Evolutionary conservation across 164 flowering plant species (phyloP).

Genomic region (Brasenia schreberi): DNA sequence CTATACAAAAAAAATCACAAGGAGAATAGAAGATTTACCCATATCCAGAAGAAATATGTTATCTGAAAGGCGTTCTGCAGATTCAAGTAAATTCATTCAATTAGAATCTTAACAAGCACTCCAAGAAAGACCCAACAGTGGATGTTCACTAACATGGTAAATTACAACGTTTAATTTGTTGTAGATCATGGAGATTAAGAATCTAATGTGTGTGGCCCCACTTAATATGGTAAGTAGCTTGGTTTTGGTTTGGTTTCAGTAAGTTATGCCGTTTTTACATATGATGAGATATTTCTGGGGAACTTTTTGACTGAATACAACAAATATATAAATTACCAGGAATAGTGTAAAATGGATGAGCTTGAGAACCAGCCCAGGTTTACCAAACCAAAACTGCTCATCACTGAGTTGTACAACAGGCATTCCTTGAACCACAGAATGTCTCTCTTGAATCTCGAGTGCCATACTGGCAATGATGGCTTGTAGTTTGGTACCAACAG

Average conservation of each 20-base stretch:
- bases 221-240: no score
- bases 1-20: not conserved
- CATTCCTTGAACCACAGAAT: constrained; percentile 91
- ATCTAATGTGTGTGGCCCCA: no score
- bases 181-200: no score
- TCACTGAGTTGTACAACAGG: constrained; percentile 90
- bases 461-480: constrained; percentile 85
- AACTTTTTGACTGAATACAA: not conserved
- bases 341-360: constrained; percentile 80
- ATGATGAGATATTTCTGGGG: not conserved
- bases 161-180: no score
- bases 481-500: constrained; percentile 93
- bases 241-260: no score
- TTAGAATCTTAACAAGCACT: not conserved
- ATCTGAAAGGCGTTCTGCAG: constrained; percentile 94
- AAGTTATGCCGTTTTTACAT: not conserved
- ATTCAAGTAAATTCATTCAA: not conserved
- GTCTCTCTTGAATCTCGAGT: constrained; percentile 72
- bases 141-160: not conserved
- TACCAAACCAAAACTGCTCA: constrained; percentile 69
- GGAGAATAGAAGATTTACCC: constrained; percentile 39
- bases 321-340: constrained; percentile 32
- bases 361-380: constrained; percentile 55
- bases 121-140: not conserved
- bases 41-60: constrained; percentile 87